These are phyloP conservation scores for Diplocarpon mali DNA, from an alignment of 2,329 filamentous ascomycete species.

Conservation along the genomic window DNA sequence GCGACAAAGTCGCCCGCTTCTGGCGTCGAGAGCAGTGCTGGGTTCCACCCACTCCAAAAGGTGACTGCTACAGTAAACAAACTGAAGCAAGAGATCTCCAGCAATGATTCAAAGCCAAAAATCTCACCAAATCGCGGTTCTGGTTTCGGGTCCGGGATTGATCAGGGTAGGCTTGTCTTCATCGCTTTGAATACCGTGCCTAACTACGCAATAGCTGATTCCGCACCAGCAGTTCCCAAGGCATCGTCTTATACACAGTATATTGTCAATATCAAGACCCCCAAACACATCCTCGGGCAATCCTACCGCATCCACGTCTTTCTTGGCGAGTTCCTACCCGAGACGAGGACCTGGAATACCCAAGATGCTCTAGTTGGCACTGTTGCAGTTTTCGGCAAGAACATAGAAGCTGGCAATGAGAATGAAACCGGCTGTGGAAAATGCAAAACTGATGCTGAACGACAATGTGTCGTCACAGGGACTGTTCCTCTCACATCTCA, in stretches of 20 bases:
- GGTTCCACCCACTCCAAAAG: no score
- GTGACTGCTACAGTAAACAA: neutral
- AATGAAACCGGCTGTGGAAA: constrained; percentile 24
- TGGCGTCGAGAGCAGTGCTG: no score
- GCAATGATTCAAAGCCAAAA: neutral
- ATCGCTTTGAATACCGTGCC: no score
- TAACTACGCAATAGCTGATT: no score
- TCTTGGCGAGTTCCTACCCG: constrained; percentile 26
- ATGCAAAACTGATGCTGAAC: constrained; percentile 24
- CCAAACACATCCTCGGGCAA: constrained; percentile 27
- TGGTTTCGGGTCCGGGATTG: no score
- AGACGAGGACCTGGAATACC: constrained; percentile 26
- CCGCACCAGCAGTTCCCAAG: no score
- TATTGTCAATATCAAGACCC: constrained; percentile 28
- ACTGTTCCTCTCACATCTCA: constrained; percentile 30
- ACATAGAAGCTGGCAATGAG: constrained; percentile 16
- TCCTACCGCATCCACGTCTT: constrained; percentile 30
- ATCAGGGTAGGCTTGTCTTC: no score
- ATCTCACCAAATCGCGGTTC: constrained; percentile 1
- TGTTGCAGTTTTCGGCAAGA: constrained; percentile 29
- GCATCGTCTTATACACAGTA: constrained; percentile 24
- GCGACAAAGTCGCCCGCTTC: no score
- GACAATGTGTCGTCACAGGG: constrained; percentile 28
- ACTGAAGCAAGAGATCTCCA: neutral
- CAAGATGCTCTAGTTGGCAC: constrained; percentile 33